These are phyloP conservation scores for Ampelocalamus luodianensis DNA, from an alignment of 176 grass and related monocot genomes.

Conservation along the genomic window DNA sequence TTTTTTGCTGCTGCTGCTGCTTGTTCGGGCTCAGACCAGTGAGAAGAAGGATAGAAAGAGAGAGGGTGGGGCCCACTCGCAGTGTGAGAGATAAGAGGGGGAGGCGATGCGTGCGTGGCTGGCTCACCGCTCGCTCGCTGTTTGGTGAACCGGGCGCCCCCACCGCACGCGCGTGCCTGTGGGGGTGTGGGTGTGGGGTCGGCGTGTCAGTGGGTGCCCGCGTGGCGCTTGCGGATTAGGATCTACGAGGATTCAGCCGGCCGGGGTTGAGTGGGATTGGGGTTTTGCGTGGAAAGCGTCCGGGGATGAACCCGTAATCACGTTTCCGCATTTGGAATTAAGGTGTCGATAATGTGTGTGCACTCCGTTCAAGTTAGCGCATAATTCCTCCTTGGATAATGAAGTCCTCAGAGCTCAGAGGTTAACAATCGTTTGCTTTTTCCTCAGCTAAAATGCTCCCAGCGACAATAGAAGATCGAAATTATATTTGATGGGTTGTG, in stretches of 20 bases:
- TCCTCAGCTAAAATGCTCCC: no score
- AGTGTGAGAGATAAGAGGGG: not conserved
- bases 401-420: no score
- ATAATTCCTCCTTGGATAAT: not conserved
- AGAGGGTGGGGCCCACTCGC: not conserved
- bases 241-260: not conserved
- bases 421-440: no score
- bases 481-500: no score
- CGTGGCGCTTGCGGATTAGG: not conserved
- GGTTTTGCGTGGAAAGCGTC: conserved; percentile 5
- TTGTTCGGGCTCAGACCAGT: not conserved
- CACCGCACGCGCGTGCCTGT: not conserved
- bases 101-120: not conserved
- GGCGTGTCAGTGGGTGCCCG: not conserved
- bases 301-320: not conserved
- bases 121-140: not conserved
- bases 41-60: not conserved
- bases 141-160: not conserved
- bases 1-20: not conserved
- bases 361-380: not conserved
- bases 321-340: not conserved
- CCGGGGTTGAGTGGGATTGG: not conserved
- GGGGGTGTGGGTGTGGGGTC: not conserved
- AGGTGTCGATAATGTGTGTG: not conserved
- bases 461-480: no score